phyloP scores from a whole-genome alignment of 768 basidiomycete genomes.

The Russula emetica region DNA sequence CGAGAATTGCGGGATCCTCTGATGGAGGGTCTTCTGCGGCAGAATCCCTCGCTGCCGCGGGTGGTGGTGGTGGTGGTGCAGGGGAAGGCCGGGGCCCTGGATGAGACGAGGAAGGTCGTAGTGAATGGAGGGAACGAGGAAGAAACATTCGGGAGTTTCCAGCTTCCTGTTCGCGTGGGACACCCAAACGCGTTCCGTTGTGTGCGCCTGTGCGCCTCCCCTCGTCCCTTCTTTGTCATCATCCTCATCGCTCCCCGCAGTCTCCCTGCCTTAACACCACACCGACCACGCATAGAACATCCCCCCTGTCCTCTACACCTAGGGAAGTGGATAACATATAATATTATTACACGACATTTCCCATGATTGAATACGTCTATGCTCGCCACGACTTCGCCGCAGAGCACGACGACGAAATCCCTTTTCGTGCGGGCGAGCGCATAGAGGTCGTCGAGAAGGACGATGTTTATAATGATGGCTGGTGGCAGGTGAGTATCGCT shows the following conservation, averaged over 20 bases:
- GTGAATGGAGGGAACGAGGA: background rate
- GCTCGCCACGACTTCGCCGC: constrained; percentile 85
- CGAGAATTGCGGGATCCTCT: constrained; percentile 39
- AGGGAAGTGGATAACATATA: background rate
- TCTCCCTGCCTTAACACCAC: background rate
- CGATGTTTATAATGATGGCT: constrained; percentile 89
- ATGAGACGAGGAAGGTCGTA: background rate
- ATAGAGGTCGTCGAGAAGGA: constrained; percentile 93
- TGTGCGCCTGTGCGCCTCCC: background rate
- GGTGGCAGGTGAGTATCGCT: constrained; percentile 71
- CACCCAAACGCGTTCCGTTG: background rate
- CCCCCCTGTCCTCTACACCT: background rate
- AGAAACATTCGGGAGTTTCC: background rate
- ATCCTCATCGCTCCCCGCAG: background rate
- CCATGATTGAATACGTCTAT: constrained; percentile 81
- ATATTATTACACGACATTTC: constrained; percentile 5
- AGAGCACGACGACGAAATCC: constrained; percentile 91
- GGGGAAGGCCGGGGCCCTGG: background rate
- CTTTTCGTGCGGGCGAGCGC: constrained; percentile 77
- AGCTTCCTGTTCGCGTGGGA: background rate
- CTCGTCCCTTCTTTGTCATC: background rate
- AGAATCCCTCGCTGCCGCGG: background rate
- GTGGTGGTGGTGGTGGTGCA: background rate
- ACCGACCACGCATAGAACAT: background rate
- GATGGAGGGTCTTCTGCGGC: constrained; percentile 33